phyloP scores from a whole-genome alignment of 768 basidiomycete species.

The Collybia sordida region DNA sequence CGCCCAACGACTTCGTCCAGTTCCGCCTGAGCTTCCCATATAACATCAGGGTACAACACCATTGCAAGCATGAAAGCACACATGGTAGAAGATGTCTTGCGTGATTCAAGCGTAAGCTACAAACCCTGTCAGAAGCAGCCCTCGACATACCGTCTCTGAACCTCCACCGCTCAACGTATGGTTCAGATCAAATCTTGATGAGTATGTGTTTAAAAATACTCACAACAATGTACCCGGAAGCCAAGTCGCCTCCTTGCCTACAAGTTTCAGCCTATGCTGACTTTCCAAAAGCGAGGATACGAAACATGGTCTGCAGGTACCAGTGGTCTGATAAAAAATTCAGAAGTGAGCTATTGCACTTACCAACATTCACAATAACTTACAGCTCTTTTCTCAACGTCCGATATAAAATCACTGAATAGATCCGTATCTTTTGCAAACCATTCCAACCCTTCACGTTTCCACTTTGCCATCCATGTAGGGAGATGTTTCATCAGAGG shows the following conservation, averaged over 20 bases:
- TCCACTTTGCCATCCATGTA: neutral
- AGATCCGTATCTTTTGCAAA: neutral
- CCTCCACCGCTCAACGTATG: neutral
- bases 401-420: neutral
- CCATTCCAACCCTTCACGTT: neutral
- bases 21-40: neutral
- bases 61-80: neutral
- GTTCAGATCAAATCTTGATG: neutral
- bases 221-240: slow-evolving; percentile 2
- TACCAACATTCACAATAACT: neutral
- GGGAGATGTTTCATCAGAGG: slow-evolving; percentile 2
- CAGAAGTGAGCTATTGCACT: neutral
- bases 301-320: neutral
- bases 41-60: slow-evolving; percentile 1
- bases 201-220: neutral
- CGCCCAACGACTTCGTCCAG: neutral
- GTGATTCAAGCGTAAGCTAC: no score
- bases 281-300: neutral
- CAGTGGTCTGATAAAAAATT: neutral
- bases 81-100: neutral
- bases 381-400: neutral
- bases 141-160: neutral
- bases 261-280: neutral
- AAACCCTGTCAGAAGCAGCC: no score
- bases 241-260: neutral